These are phyloP conservation scores for Crucibulum laeve DNA, from an alignment of 768 basidiomycete species.

Conservation along the genomic window DNA sequence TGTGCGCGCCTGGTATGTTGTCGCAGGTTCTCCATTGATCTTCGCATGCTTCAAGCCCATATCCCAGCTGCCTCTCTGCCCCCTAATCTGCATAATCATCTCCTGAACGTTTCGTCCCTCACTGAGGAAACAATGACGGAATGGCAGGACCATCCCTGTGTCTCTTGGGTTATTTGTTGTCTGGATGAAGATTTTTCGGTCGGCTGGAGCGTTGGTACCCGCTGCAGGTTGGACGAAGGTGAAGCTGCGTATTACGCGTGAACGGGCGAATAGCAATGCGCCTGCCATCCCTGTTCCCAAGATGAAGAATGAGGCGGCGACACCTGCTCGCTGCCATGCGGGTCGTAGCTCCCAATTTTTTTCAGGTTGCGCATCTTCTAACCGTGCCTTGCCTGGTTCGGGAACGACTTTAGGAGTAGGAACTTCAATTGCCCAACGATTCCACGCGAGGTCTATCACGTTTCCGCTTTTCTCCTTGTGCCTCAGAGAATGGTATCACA, in stretches of 20 bases:
- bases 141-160: neutral
- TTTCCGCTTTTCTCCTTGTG: no score
- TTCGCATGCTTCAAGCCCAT: neutral
- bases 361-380: neutral
- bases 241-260: neutral
- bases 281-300: neutral
- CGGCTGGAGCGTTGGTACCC: neutral
- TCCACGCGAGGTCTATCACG: neutral
- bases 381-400: neutral
- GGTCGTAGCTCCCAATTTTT: neutral
- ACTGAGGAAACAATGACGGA: neutral
- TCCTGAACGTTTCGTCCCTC: neutral
- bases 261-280: neutral
- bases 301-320: neutral
- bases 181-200: conserved; percentile 2
- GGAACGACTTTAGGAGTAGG: neutral
- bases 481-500: no score
- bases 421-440: neutral
- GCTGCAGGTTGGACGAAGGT: no score
- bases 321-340: neutral
- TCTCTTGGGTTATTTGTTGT: neutral
- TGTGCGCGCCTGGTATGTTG: neutral
- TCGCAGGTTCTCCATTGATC: neutral
- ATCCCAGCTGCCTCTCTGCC: neutral
- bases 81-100: neutral